phyloP scores from a whole-genome alignment of 164 flowering plant species.

The Vitis amurensis region DNA sequence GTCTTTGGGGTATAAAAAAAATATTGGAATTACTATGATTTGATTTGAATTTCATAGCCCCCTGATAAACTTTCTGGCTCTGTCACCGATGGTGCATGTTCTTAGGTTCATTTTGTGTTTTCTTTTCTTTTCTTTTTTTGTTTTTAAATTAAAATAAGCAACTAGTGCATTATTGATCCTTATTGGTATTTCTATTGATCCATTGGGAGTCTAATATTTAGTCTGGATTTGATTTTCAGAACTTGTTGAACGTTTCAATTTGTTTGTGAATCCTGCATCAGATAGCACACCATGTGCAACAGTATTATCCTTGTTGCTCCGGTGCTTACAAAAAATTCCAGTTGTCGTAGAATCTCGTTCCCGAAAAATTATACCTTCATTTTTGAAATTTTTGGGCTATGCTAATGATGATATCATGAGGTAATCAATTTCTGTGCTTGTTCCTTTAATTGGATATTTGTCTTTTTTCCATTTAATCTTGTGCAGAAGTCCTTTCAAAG shows the following conservation, averaged over 20 bases:
- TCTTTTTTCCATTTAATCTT: neutral
- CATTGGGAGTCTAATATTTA: neutral
- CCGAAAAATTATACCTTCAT: slow-evolving; percentile 60
- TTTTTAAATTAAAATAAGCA: too few species aligned
- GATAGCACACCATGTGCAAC: slow-evolving; percentile 60
- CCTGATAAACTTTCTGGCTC: too few species aligned
- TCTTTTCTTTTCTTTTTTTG: too few species aligned
- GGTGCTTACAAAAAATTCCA: slow-evolving; percentile 65
- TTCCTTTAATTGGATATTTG: neutral
- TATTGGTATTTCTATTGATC: too few species aligned
- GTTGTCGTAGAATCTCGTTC: slow-evolving; percentile 58
- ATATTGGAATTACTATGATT: too few species aligned
- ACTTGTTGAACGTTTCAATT: slow-evolving; percentile 46
- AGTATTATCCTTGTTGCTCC: slow-evolving; percentile 67
- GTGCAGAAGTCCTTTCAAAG: neutral
- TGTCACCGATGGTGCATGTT: too few species aligned
- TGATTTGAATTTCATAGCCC: too few species aligned
- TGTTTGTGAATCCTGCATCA: slow-evolving; percentile 34
- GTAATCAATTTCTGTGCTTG: slow-evolving; percentile 26
- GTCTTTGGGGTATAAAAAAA: too few species aligned
- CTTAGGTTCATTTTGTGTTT: too few species aligned
- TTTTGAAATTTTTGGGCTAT: slow-evolving; percentile 82
- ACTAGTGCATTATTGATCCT: too few species aligned
- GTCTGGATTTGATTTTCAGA: slow-evolving; percentile 33
- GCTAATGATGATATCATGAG: slow-evolving; percentile 34